Base-by-base conservation (phyloP, 176 grass and related monocot species). In the Bromus sterilis region DNA sequence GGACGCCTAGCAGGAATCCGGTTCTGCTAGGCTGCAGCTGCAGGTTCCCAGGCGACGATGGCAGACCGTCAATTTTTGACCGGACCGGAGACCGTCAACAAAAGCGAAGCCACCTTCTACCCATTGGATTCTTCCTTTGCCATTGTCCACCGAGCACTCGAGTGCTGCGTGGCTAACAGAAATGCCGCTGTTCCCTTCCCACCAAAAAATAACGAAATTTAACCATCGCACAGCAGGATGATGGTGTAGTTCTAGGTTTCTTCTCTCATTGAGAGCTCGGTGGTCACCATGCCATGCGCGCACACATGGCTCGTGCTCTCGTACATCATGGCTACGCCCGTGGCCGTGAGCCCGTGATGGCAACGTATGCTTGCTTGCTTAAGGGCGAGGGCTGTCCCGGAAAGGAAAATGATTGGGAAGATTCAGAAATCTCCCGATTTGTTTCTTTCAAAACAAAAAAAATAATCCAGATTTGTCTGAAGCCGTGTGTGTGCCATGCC, bases 111-210 rank as follows among this genome's bases (percentile, higher is more conserved):
- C 44, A 3, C 30, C 21, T n/a, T 71, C 18, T 64, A 41, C 4
- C 23, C 80, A 78, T 79, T 36, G 86, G 80, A 78, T 83, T 49
- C 81, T 80, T 79, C 36, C 13, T 28, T 28, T 20, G 72, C 39
- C n/a, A n/a, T n/a, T 18, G 15, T 11, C 51, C 37, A 20, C 44
- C 62, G 37, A 5, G 16, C 33, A 36, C 72, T 21, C 14, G 1
- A 24, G 37, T 20, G 53, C 43, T 11, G 7, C n/a, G n/a, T 12
- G 64, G 28, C 15, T 23, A 29, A 79, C 25, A 21, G 58, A 36
- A 66, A 12, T 3, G 74, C 6, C 4, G 12, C 21, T 0, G 21
- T 3, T 76, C 11, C 25, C 11, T 39, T 76, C 51, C 51, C 51
- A 15, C n/a, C 4, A 10, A 26, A 26, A 24, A 76, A 76, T 26